Conservation (phyloP, 2,329 filamentous ascomycete species). For the Helminthosporium solani region DNA sequence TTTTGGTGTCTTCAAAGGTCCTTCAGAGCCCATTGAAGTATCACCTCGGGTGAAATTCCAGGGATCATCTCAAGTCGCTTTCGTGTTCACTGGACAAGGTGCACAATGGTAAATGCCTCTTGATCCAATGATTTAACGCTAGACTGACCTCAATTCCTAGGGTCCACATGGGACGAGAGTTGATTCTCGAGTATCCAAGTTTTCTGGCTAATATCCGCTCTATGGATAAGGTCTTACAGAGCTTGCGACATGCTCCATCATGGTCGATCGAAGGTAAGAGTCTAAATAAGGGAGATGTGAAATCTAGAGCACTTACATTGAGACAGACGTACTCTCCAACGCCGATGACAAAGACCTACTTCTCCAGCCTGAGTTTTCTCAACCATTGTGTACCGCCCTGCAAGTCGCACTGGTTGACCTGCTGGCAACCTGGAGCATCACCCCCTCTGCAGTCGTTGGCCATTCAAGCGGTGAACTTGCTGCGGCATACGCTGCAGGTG, state of each 20-base stretch:
- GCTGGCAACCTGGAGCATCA: constrained; percentile 9
- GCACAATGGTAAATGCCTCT: too few relatives aligned
- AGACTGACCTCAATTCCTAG: too few relatives aligned
- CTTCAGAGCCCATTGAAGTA: neutral
- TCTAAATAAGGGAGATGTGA: too few relatives aligned
- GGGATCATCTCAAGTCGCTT: constrained; percentile 4
- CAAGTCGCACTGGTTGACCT: constrained; percentile 22
- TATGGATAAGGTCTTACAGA: constrained; percentile 9
- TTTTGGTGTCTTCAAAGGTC: constrained; percentile 6
- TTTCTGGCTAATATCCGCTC: constrained; percentile 6
- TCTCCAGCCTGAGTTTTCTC: too few relatives aligned
- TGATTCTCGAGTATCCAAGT: constrained; percentile 5
- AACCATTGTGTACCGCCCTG: constrained; percentile 25
- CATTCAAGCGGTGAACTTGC: constrained; percentile 48
- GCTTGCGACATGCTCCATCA: neutral
- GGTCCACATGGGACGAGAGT: constrained; percentile 14
- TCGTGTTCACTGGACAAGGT: constrained; percentile 30
- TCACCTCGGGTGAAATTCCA: too few relatives aligned
- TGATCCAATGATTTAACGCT: too few relatives aligned
- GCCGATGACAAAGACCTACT: too few relatives aligned
- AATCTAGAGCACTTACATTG: too few relatives aligned
- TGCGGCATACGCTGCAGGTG: constrained; percentile 40
- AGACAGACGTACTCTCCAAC: too few relatives aligned
- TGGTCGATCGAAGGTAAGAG: constrained; percentile 16
- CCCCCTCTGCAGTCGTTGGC: constrained; percentile 28